Evolutionary conservation across 2,329 filamentous ascomycete species (phyloP).

Genomic region (Septoria linicola): DNA sequence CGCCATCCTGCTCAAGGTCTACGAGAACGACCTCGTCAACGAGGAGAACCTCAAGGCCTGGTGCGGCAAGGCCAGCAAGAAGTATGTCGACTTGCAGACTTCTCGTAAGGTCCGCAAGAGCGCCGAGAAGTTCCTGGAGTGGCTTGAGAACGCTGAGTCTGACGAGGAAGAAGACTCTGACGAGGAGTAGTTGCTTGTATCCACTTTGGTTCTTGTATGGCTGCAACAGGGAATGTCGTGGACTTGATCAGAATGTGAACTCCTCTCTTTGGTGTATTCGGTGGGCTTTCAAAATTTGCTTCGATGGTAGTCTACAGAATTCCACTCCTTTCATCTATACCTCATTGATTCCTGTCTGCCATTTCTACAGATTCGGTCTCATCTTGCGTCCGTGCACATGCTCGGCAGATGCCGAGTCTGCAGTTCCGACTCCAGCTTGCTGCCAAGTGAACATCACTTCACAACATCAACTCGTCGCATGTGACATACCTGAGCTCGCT

Average conservation of each 20-base stretch:
- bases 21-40: constrained; percentile 82
- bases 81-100: constrained; percentile 85
- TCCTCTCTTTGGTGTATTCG: constrained; percentile 14
- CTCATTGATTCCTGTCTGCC: no score
- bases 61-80: constrained; percentile 96
- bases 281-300: constrained; percentile 11
- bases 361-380: no score
- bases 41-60: constrained; percentile 89
- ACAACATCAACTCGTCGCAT: no score
- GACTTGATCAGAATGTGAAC: constrained; percentile 17
- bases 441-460: neutral
- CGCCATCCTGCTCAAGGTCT: constrained; percentile 84
- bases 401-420: no score
- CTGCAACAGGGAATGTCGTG: constrained; percentile 5
- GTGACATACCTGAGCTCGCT: neutral
- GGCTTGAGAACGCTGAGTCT: constrained; percentile 62
- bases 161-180: constrained; percentile 35
- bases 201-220: constrained; percentile 4
- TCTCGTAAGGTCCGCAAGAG: constrained; percentile 96
- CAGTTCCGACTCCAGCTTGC: no score
- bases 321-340: constrained; percentile 7
- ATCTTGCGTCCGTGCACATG: no score
- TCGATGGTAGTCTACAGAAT: constrained; percentile 10
- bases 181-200: constrained; percentile 14
- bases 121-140: constrained; percentile 88